A percentile compares a stretch with the other conserved stretches of the same genome.
These are phyloP conservation scores for Hirschioporus abietinus DNA, from an alignment of 768 basidiomycete genomes.

Conservation along the genomic window DNA sequence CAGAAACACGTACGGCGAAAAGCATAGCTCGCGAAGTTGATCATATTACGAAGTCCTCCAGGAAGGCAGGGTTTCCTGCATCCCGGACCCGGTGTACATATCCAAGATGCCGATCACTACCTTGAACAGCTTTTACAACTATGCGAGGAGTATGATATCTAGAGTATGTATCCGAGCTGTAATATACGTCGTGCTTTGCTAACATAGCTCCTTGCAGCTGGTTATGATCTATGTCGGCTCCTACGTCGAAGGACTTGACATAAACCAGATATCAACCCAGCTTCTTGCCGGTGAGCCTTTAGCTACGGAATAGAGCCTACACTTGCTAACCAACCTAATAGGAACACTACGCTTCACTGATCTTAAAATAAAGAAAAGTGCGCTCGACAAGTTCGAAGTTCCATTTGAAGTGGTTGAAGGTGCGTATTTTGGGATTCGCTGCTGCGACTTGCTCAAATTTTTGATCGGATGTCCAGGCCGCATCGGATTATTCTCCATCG, in stretches of 20 bases:
- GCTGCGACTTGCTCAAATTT: constrained; percentile 1
- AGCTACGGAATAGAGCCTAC: constrained; percentile 11
- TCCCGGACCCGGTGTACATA: not conserved
- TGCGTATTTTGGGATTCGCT: constrained; percentile 20
- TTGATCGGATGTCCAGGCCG: constrained; percentile 45
- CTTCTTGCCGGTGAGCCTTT: not conserved
- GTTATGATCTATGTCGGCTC: not conserved
- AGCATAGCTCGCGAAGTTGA: not conserved
- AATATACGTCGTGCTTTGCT: not conserved
- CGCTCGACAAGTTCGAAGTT: constrained; percentile 90
- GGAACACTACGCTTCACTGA: constrained; percentile 27
- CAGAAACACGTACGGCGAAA: not conserved
- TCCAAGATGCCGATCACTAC: not conserved
- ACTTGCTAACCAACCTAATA: not conserved
- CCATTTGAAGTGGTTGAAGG: constrained; percentile 96
- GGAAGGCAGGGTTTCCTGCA: not conserved
- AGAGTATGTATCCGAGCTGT: not conserved
- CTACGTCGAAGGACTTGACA: constrained; percentile 83
- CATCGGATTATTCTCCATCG: constrained; percentile 81
- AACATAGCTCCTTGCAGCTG: not conserved
- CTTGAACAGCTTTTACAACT: not conserved
- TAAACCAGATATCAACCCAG: constrained; percentile 49
- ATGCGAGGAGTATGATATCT: not conserved
- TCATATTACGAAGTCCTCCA: not conserved
- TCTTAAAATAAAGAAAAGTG: constrained; percentile 86